A percentile compares a stretch with the other conserved stretches of the same genome.
Conservation (phyloP, 2,329 filamentous ascomycete genomes). For the Exutisphaerella laricina region DNA sequence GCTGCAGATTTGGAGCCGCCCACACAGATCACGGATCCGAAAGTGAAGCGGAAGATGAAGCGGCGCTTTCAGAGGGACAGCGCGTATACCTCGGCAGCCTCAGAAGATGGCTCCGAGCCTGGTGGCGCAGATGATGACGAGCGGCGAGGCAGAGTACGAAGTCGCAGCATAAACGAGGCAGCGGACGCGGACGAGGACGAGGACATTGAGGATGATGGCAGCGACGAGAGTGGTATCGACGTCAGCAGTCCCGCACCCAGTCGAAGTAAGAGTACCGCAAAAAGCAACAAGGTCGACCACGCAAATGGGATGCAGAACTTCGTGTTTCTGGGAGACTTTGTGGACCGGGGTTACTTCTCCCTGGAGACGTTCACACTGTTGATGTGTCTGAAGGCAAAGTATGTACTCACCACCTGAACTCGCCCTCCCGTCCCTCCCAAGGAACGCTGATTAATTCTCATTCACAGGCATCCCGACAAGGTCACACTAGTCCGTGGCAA, state of each 20-base stretch:
- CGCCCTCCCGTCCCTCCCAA: neutral
- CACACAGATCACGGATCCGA: slow-evolving; percentile 79
- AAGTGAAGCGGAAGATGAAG: slow-evolving; percentile 78
- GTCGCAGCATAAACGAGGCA: slow-evolving; percentile 28
- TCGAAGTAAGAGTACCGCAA: slow-evolving; percentile 35
- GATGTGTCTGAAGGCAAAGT: slow-evolving; percentile 69
- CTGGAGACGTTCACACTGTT: slow-evolving; percentile 67
- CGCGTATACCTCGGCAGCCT: slow-evolving; percentile 50
- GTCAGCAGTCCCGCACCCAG: slow-evolving; percentile 35
- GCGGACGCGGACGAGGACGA: slow-evolving; percentile 42
- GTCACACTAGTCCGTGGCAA: slow-evolving; percentile 70
- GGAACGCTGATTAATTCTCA: neutral
- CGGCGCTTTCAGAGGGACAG: slow-evolving; percentile 46
- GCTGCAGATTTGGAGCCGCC: slow-evolving; percentile 92
- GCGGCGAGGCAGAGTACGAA: slow-evolving; percentile 35
- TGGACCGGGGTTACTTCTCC: slow-evolving; percentile 69
- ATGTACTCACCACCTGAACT: slow-evolving; percentile 7
- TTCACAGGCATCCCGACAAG: slow-evolving; percentile 59
- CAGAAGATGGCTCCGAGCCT: slow-evolving; percentile 35
- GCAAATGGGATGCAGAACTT: slow-evolving; percentile 62
- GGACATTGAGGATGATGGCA: slow-evolving; percentile 47
- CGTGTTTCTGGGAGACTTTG: slow-evolving; percentile 67
- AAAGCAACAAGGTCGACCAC: slow-evolving; percentile 29
- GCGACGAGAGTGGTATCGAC: slow-evolving; percentile 38
- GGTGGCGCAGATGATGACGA: slow-evolving; percentile 44